Evolutionary conservation across 116 monocot genomes (phyloP).

Genomic region (Thalassia testudinum): DNA sequence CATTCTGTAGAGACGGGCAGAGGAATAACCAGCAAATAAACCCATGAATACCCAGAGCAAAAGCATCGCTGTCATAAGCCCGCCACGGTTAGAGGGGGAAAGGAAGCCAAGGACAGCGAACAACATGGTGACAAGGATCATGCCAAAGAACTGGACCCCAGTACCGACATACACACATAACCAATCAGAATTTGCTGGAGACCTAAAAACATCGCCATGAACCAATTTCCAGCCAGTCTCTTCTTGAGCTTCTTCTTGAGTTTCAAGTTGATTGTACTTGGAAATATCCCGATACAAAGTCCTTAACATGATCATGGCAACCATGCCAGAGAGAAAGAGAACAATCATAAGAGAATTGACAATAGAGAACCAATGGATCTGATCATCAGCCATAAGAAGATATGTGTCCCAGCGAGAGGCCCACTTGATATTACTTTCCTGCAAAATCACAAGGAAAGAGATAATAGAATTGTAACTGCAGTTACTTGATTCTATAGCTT

Average conservation of each 20-base stretch:
- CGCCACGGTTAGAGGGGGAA: constrained; percentile 80
- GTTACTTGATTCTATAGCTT: not conserved
- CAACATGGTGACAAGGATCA: constrained; percentile 79
- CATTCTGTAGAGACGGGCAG: constrained; percentile 58
- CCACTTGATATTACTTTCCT: constrained; percentile 90
- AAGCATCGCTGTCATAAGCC: constrained; percentile 93
- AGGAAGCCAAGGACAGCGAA: constrained; percentile 93
- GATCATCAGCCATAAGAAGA: constrained; percentile 93
- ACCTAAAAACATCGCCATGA: constrained; percentile 77
- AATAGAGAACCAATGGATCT: constrained; percentile 99
- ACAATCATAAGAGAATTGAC: constrained; percentile 95
- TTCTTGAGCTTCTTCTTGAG: constrained; percentile 98
- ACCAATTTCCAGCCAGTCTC: constrained; percentile 96
- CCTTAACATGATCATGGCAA: constrained; percentile 99
- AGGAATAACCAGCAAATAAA: constrained; percentile 69
- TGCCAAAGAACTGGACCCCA: constrained; percentile 85
- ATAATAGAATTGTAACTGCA: not conserved
- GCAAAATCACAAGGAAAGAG: not conserved
- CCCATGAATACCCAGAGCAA: constrained; percentile 97
- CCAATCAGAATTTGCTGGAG: constrained; percentile 62
- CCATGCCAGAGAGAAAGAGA: constrained; percentile 96
- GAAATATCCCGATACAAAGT: constrained; percentile 93
- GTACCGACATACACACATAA: constrained; percentile 87
- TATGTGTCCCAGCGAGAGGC: constrained; percentile 97
- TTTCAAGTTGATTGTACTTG: constrained; percentile 95